Evolutionary conservation across 2,329 filamentous ascomycete species (phyloP).

Genomic region (Aspergillus nomiae): DNA sequence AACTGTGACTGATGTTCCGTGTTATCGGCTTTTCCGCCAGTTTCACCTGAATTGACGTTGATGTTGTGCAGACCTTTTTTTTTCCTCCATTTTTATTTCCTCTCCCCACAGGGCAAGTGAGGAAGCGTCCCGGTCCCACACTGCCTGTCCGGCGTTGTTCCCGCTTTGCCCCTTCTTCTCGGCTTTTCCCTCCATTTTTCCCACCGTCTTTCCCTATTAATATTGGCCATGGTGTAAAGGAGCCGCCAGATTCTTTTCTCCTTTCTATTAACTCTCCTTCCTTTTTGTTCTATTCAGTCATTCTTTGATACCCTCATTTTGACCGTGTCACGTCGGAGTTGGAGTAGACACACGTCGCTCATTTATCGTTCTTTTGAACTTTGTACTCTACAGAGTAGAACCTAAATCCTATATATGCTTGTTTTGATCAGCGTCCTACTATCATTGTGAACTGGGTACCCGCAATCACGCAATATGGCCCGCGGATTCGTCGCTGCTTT

Average conservation of each 20-base stretch:
- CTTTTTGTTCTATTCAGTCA: not conserved
- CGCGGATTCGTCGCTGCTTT: conserved; percentile 14
- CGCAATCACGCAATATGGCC: conserved; percentile 10
- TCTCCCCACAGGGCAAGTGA: not conserved
- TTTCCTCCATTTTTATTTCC: not conserved
- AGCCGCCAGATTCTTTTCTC: not conserved
- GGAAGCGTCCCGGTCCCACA: not conserved
- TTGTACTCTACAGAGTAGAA: not conserved
- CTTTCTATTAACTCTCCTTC: not conserved
- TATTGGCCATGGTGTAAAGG: not conserved
- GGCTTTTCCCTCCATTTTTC: not conserved
- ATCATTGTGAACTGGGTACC: not conserved
- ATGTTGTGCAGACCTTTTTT: not conserved
- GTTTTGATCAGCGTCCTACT: not conserved
- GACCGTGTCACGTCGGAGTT: not conserved
- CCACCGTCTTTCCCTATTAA: not conserved
- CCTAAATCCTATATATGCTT: not conserved
- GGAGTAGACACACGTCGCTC: not conserved
- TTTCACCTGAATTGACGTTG: not conserved
- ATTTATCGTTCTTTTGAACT: not conserved
- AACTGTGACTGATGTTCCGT: not conserved
- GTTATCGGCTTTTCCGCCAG: not conserved
- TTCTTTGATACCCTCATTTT: not conserved
- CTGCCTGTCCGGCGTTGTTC: not conserved
- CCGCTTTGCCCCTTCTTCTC: conserved; percentile 1